These are phyloP conservation scores for Solanum hybrid DNA, from an alignment of 305 asterid genomes.

Conservation along the genomic window DNA sequence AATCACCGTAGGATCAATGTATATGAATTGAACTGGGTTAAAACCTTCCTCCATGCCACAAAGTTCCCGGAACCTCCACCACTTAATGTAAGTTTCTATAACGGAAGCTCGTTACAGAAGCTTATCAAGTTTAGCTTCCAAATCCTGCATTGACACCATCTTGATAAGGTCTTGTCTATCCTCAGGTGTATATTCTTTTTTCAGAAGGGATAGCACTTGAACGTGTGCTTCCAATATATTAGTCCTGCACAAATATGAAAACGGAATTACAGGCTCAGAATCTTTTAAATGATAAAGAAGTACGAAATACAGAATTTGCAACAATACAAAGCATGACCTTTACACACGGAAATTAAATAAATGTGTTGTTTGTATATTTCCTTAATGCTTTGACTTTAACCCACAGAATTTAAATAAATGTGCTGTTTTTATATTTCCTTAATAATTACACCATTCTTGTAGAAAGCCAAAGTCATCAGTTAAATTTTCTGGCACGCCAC, in stretches of 20 bases:
- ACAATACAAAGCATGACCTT: not conserved
- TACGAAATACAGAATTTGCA: not conserved
- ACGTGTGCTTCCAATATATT: conserved; percentile 81
- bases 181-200: conserved; percentile 63
- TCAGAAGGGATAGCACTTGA: conserved; percentile 67
- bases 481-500: not conserved
- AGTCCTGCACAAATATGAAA: conserved; percentile 43
- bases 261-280: not conserved
- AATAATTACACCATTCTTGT: not conserved
- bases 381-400: not conserved
- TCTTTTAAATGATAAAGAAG: not conserved
- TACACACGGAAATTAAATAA: not conserved
- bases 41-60: not conserved
- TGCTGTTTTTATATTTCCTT: not conserved
- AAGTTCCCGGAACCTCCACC: not conserved
- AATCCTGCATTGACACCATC: conserved; percentile 50
- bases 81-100: not conserved
- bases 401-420: not conserved
- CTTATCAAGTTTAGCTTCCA: conserved; percentile 74
- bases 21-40: not conserved
- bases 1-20: not conserved
- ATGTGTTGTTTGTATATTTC: not conserved
- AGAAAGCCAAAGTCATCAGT: not conserved
- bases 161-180: conserved; percentile 43
- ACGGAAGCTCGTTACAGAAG: conserved; percentile 30